Percentiles rank a stretch among this genome's conserved stretches.
phyloP scores from a whole-genome alignment of 352 stramenopile genomes.

The Aphanomyces stellatus region DNA sequence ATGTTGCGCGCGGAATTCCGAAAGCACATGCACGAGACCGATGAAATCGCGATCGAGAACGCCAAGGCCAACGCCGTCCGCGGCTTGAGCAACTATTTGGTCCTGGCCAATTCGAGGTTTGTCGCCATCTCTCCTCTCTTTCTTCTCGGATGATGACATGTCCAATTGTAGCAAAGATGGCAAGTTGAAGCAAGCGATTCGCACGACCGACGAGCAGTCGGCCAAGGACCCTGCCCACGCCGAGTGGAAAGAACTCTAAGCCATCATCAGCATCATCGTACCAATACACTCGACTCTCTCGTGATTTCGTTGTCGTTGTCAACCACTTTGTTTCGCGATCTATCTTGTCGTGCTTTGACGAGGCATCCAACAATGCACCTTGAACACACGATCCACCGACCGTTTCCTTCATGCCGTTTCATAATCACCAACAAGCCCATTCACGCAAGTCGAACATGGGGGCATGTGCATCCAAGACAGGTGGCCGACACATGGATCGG shows the following conservation, averaged over 20 bases:
- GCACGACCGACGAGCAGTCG: conserved; percentile 31
- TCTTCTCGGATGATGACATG: too few species aligned
- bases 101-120: conserved; percentile 81
- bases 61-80: conserved; percentile 78
- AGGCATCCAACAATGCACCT: too few species aligned
- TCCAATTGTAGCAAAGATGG: conserved; percentile 65
- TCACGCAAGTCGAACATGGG: background rate
- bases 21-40: conserved; percentile 63
- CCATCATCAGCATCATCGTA: too few species aligned
- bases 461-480: background rate
- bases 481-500: background rate
- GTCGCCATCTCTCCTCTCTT: background rate
- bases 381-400: too few species aligned
- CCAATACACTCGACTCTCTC: too few species aligned
- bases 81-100: conserved; percentile 80
- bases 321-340: too few species aligned
- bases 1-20: conserved; percentile 73
- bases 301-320: too few species aligned
- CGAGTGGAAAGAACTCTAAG: conserved; percentile 70
- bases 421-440: background rate
- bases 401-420: background rate
- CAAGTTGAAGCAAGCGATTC: conserved; percentile 73
- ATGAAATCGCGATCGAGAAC: conserved; percentile 72
- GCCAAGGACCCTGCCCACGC: conserved; percentile 43
- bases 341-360: too few species aligned